Evolutionary conservation across 2,329 filamentous ascomycete species (phyloP).

Genomic region (Xylaria multiplex): DNA sequence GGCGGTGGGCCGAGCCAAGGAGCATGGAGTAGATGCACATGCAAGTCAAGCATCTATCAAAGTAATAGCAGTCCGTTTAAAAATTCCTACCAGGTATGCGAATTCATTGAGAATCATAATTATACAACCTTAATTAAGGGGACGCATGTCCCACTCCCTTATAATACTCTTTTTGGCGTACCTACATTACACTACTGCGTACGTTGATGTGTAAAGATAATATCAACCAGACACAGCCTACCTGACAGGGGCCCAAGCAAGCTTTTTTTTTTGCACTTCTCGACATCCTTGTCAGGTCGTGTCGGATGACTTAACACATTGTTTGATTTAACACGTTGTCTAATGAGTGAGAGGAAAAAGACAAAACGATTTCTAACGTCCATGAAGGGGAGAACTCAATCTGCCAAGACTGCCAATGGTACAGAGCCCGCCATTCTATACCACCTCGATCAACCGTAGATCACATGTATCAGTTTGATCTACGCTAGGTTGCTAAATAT

Average conservation of each 20-base stretch:
- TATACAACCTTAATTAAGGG: slow-evolving; percentile 18
- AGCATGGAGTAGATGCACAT: background rate
- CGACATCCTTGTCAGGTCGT: background rate
- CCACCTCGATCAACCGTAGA: slow-evolving; percentile 1
- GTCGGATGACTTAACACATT: background rate
- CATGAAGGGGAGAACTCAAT: background rate
- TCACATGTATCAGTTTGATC: slow-evolving; percentile 8
- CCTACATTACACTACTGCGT: background rate
- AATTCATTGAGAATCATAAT: background rate
- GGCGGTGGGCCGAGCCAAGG: background rate
- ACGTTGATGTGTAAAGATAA: background rate
- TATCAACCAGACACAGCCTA: background rate
- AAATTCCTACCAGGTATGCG: background rate
- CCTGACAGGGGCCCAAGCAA: slow-evolving; percentile 1
- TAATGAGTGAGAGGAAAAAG: background rate
- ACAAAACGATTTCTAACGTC: no score
- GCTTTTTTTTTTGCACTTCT: background rate
- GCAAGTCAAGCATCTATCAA: background rate
- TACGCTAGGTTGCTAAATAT: background rate
- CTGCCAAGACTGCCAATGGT: background rate
- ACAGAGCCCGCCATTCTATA: background rate
- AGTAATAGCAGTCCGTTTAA: background rate
- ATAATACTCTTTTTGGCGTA: background rate
- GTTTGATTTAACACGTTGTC: background rate
- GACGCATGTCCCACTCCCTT: slow-evolving; percentile 10